Base-by-base conservation (phyloP, 1,139 yeast species). In the Geotrichum candidum region DNA sequence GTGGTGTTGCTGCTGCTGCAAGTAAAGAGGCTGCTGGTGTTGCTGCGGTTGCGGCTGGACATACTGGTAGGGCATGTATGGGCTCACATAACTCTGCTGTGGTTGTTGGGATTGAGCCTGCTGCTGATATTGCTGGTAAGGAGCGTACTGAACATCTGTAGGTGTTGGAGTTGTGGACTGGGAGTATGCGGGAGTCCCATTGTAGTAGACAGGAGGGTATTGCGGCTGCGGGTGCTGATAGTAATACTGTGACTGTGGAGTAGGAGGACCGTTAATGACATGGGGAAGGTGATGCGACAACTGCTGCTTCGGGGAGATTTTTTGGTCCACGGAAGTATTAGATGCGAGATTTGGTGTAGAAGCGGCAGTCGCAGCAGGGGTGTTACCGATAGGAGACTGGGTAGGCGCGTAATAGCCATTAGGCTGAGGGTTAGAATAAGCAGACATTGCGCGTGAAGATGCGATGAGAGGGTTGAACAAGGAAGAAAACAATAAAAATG, bases 1-100 rank as follows among this genome's bases (percentile, higher is more conserved):
- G 10, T 54, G 60, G 27, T 29, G 70, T 65, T 48, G 66, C 64
- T 46, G 68, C 58, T 50, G 64, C 55, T 58, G 66, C 58, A 22
- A 61, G 11, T 4, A 35, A 45, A 33, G 59, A 56, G 52, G 54
- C 33, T 54, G 61, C 58, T 65, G 61, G 3, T 35, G 41, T 53
- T 62, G 56, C 54, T 65, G 54, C 58, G 56, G 50, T 61, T 65
- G 56, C 54, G 63, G 48, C 41, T 63, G 65, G 22, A 59, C 41
- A 38, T 63, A 60, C 29, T 61, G 65, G 51, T 58, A 63, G 35
- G 57, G 65, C 18, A 52, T 61, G 41, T 59, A 59, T 25, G 56
- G 57, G 38, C 54, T 25, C 48, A 50, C 57, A 25, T 59, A 59
- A 11, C 41, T 13, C 41, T 35, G 41, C 41, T 35, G 41, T 1